Base-by-base conservation (phyloP, 2,329 filamentous ascomycete species). In the Cladophialophora exuberans region DNA sequence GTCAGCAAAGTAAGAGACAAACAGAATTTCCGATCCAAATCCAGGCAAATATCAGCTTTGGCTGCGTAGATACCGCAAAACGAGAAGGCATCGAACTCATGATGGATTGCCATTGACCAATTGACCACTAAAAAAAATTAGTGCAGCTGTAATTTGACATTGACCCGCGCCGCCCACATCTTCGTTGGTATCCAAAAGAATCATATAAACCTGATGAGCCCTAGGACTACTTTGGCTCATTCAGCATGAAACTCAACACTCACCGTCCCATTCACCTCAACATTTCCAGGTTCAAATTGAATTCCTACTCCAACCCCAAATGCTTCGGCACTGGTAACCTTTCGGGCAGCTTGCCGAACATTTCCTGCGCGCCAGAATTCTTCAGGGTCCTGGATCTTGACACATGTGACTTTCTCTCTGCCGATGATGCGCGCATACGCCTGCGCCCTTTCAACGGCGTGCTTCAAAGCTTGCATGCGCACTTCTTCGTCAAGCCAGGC, bases 1-100 rank as follows among this genome's bases (percentile, higher is more conserved):
- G n/a, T n/a, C 30, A 31, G 30, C 30, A 31, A n/a, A 36, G 6
- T 79, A 84, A 60, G 82, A 84, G n/a, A n/a, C n/a, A n/a, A n/a
- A n/a, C n/a, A n/a, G n/a, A n/a, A n/a, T n/a, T n/a, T n/a, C n/a
- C n/a, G n/a, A n/a, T n/a, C n/a, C n/a, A n/a, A n/a, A n/a, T n/a
- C n/a, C n/a, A n/a, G n/a, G n/a, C n/a, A n/a, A n/a, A n/a, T n/a
- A n/a, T n/a, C n/a, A n/a, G n/a, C n/a, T n/a, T n/a, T n/a, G n/a
- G n/a, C n/a, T n/a, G n/a, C n/a, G n/a, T n/a, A n/a, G n/a, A n/a
- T n/a, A n/a, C n/a, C n/a, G n/a, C n/a, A n/a, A n/a, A n/a, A n/a
- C n/a, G n/a, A n/a, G n/a, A n/a, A n/a, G n/a, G n/a, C n/a, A n/a
- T n/a, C n/a, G n/a, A n/a, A n/a, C n/a, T n/a, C n/a, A n/a, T n/a